Base-by-base conservation (phyloP, 345 rosid species). In the Hypericum perforatum region DNA sequence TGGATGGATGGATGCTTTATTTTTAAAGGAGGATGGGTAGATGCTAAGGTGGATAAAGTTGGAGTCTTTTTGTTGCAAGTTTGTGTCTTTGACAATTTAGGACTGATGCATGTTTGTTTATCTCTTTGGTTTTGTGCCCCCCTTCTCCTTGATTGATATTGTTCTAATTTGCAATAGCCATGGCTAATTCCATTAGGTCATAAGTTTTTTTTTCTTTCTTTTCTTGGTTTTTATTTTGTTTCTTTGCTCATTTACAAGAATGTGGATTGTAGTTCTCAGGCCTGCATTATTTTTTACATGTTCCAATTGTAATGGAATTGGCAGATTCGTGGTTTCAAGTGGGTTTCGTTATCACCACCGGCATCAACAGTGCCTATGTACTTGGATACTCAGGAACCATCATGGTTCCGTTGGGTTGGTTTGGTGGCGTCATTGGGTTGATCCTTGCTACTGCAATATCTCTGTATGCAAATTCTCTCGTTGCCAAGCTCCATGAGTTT, bases 271-370 rank as follows among this genome's bases (percentile, higher is more conserved):
- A 16, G 22, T 22, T 9, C 32, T 16, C 7, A 22, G 56, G 5
- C 7, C 11, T 38, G 39, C 11, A 50, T 55, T 15, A 8, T 32
- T 37, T 53, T 53, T 41, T 8, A 7, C 9, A 5, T 54, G 41
- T 44, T 7, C 40, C n/a, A 22, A 22, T 14, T 16, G 15, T 8
- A 9, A 6, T 50, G 61, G 32, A 58, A 7, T 63, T 53, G 65
- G 53, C 76, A 92, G 98, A 92, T 73, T 85, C 98, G 64, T 92
- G 96, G 96, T 61, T 78, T 59, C 98, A 88, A 67, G 90, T 76
- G 55, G 82, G 86, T 37, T 85, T 88, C 43, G 82, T 92, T 16
- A 74, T 92, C 51, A 83, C 96, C 10, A 85, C 90, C 0, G 85
- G 94, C n/a, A 50, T 88, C 58, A 92, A 92, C 84, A 92, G 95